Evolutionary conservation across 805 yeast genomes (phyloP), one percentile per base, ranked within the genome.

Genomic region (Wickerhamomyces canadensis): DNA sequence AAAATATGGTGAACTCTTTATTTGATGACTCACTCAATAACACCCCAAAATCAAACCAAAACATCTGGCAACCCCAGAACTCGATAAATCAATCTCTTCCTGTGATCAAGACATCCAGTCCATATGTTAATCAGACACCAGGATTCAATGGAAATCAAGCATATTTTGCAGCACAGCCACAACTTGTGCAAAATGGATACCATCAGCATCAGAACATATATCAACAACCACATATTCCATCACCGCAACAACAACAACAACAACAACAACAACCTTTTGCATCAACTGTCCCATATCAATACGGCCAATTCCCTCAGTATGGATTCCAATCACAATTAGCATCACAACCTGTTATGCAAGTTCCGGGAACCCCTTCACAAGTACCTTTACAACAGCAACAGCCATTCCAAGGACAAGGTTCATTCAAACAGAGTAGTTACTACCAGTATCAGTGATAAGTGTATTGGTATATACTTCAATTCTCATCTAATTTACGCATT

Each of bases 1-100:
- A 49, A 8, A 48, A 41, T 19, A 60, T 60, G 63, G 64, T 60
- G 24, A 55, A 55, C 38, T 48, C 57, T 3, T 49, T 58, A 32
- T 56, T 60, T 14, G 49, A 49, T 34, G 62, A 57, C 12, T 13
- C 33, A 22, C 18, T 33, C 12, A 6, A 5, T 13, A 17, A 27
- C 10, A 17, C 19, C 6, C 30, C 22, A 5, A 13, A 22, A 22
- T 21, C 24, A 17, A 28, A 22, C 9, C 34, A 30, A 17, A 36
- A 33, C n/a, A 36, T 36, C 8, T 36, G 40, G 43, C 37, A 37
- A 14, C 9, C 27, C 8, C 18, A 18, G 6, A 24, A 19, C 18
- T 25, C 27, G 27, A 6, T 25, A n/a, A n/a, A 7, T n/a, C 27
- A 8, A 13, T 25, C 27, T 9, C n/a, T 12, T 6, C 6, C 27